phyloP scores from a whole-genome alignment of 176 grass and related monocot species.

The Guadua angustifolia region DNA sequence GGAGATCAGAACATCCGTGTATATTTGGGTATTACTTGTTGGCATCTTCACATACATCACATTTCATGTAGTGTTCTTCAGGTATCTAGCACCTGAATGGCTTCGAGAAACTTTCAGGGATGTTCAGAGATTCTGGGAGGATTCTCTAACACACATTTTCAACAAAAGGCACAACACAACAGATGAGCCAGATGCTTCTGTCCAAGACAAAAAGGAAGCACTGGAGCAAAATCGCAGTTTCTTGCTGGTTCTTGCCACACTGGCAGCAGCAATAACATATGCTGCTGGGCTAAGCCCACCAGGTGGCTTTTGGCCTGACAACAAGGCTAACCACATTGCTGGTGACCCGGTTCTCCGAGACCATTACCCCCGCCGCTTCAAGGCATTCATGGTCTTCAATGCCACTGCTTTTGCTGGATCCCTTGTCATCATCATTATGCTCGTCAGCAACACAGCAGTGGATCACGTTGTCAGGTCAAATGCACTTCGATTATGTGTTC shows the following conservation, averaged over 20 bases:
- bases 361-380: slow-evolving; percentile 42
- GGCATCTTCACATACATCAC: slow-evolving; percentile 36
- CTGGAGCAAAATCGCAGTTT: slow-evolving; percentile 38
- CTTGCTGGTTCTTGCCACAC: slow-evolving; percentile 48
- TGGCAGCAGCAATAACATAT: slow-evolving; percentile 47
- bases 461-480: slow-evolving; percentile 34
- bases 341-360: slow-evolving; percentile 33
- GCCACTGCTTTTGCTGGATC: slow-evolving; percentile 42
- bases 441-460: slow-evolving; percentile 34
- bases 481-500: slow-evolving; percentile 34
- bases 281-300: not conserved
- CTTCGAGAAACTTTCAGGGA: not conserved
- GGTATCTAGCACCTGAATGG: slow-evolving; percentile 24
- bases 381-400: slow-evolving; percentile 47
- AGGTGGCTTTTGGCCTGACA: not conserved
- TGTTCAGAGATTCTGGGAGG: slow-evolving; percentile 25
- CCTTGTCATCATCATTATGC: slow-evolving; percentile 48
- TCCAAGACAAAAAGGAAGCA: slow-evolving; percentile 27
- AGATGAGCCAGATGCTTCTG: slow-evolving; percentile 6
- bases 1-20: slow-evolving; percentile 34
- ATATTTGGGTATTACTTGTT: slow-evolving; percentile 37
- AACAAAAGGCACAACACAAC: not conserved
- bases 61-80: slow-evolving; percentile 49
- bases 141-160: not conserved
- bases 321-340: not conserved